Base-by-base conservation (phyloP, 2,329 filamentous ascomycete genomes). In the Nigrospora osmanthi region DNA sequence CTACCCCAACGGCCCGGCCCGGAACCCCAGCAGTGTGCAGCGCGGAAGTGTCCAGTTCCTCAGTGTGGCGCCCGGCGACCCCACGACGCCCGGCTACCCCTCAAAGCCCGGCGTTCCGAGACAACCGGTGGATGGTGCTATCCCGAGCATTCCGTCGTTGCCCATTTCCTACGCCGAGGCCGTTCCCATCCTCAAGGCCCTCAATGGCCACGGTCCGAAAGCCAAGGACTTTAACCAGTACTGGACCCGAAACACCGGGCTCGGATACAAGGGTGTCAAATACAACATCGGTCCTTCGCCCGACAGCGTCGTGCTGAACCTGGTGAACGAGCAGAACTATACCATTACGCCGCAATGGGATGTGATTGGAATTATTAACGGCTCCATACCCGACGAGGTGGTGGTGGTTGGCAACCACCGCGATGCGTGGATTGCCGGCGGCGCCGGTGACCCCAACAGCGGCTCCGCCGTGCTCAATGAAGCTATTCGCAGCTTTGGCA, bases 61-160 rank as follows among this genome's bases (percentile, higher is more conserved):
- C 48, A 89, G 84, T 71, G 71, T 74, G 52, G 73, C 68, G 43
- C 79, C 72, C 49, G 84, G 85, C 50, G 78, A 97, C 58, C 91
- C 91, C 40, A 95, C 93, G 0, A 97, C 93, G 0, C 89, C 89
- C 15, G 93, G 93, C 11, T 96, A 95, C 58, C 87, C 91, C 9
- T 95, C 89, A 1, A 91, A 91, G 62, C 91, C 90, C 6, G 91
- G 85, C n/a, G 86, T 75, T 19, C 87, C 88, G 33, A 83, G 91
- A 19, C 73, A 81, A 47, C 80, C 88, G 9, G 80, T 83, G 0
- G 73, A 88, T 16, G 71, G 77, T 28, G 76, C 78, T 7, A 93
- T 85, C 31, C 87, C 93, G 0, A 81, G 78, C 3, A 97, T 97
- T 44, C 91, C 93, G 0, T 97, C 91, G 1, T 69, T 96, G 2